Base-by-base conservation (phyloP, 148 eudicot species). In the Arctostaphylos glauca region DNA sequence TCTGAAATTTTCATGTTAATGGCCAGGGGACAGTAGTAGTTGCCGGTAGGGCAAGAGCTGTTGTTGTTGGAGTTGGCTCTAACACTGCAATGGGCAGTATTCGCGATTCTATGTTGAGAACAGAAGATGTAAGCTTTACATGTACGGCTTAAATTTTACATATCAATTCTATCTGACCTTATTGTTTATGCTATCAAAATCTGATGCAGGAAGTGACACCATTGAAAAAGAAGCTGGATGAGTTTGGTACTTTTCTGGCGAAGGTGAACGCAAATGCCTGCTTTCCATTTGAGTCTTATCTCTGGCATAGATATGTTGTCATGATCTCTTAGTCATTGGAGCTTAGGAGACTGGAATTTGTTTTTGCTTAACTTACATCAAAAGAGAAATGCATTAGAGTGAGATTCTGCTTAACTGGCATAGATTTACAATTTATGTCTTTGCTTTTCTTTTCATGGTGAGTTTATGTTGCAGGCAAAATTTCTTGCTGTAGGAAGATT, bases 31-130 rank as follows among this genome's bases (percentile, higher is more conserved):
- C 99, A 79, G 92, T 93, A 70, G 98, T 93, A 54, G 99, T 96
- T 84, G 90, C 95, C 85, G 99, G 99, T 86, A 89, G 98, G 87
- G 98, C 95, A 81, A 92, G 95, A 88, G 97, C 98, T 23, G 90
- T 93, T 89, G 99, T 96, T 64, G 88, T 90, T 88, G 98, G 97
- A 60, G 97, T 94, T 88, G 99, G 99, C 81, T 94, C 98, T 77
- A 96, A 94, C 84, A 96, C 99, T 76, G 99, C 99, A 31, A 96
- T 96, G 98, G 99, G 99, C 79, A 96, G 92, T 90, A 96, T 96
- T 90, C 99, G 98, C 25, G 98, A 96, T 88, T 94, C 99, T 68
- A 96, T 96, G 99, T 87, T 96, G 85, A 93, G 82, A 74, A 96
- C 99, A 0, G 99, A 96, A 83, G 99, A 96, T 83, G 99, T 96